Percentiles rank a stretch among this genome's conserved stretches.
Evolutionary conservation across 805 yeast species (phyloP).

Genomic region (Ogataea thermomethanolica): DNA sequence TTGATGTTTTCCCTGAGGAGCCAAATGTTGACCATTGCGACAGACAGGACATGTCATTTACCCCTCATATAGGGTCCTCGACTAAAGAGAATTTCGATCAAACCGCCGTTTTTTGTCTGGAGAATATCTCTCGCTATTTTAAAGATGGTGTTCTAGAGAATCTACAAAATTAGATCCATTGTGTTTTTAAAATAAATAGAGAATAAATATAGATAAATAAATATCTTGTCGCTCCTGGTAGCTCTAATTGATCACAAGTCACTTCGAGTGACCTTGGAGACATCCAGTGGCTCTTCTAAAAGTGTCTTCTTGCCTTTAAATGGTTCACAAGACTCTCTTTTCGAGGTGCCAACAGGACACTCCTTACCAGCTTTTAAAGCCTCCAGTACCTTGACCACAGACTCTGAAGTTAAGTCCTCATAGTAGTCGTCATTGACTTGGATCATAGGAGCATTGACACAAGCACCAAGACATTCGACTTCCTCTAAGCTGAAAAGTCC

Average conservation of each 20-base stretch:
- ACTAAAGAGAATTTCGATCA: constrained; percentile 52
- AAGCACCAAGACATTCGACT: constrained; percentile 89
- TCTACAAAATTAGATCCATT: constrained; percentile 19
- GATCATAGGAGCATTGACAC: constrained; percentile 88
- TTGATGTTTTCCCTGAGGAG: constrained; percentile 70
- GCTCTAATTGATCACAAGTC: constrained; percentile 44
- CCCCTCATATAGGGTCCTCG: constrained; percentile 74
- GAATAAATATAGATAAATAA: constrained; percentile 10
- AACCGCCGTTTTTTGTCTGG: constrained; percentile 51
- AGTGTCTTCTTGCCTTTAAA: constrained; percentile 62
- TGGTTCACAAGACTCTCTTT: constrained; percentile 76
- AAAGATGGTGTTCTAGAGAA: constrained; percentile 29
- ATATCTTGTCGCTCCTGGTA: neutral
- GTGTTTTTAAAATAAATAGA: neutral
- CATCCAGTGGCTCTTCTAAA: constrained; percentile 61
- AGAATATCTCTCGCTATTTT: constrained; percentile 49
- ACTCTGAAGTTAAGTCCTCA: constrained; percentile 75
- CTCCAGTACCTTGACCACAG: constrained; percentile 56
- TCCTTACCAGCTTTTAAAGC: constrained; percentile 61
- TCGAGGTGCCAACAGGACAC: constrained; percentile 60
- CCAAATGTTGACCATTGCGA: constrained; percentile 47
- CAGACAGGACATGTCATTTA: constrained; percentile 59
- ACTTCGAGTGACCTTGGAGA: constrained; percentile 65
- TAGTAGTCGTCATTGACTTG: constrained; percentile 79
- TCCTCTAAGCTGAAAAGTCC: constrained; percentile 77